These are phyloP conservation scores for Capsicum rhomboideum DNA, from an alignment of 257 asterid species.

Conservation along the genomic window DNA sequence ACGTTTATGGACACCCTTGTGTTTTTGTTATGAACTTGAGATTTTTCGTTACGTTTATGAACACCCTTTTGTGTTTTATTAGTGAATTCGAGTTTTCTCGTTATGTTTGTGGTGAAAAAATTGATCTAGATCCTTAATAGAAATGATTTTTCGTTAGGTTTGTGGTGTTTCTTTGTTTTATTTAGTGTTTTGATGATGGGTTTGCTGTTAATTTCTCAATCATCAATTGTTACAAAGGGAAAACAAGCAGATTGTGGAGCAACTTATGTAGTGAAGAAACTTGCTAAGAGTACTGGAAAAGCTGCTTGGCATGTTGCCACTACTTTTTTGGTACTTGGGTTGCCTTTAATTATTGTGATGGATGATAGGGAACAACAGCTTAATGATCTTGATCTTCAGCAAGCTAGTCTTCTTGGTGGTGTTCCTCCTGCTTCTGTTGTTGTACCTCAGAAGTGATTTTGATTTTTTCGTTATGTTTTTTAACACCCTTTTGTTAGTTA, in stretches of 20 bases:
- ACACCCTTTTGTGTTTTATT: no score
- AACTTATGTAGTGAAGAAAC: slow-evolving; percentile 45
- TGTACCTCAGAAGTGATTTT: neutral
- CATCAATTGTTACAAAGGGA: slow-evolving; percentile 29
- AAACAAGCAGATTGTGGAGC: slow-evolving; percentile 37
- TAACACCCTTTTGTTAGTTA: neutral
- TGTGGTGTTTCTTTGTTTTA: neutral
- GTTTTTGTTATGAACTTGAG: no score
- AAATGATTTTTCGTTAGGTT: neutral
- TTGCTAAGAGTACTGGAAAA: slow-evolving; percentile 28
- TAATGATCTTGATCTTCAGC: slow-evolving; percentile 32
- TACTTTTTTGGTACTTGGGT: neutral
- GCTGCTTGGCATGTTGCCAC: neutral
- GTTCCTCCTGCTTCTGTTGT: neutral
- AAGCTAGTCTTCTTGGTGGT: neutral
- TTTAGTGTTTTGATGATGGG: neutral
- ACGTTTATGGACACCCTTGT: no score
- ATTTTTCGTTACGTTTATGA: no score
- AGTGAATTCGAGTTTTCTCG: no score
- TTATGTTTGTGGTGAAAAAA: no score
- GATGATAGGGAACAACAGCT: slow-evolving; percentile 2
- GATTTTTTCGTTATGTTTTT: neutral
- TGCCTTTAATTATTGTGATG: neutral
- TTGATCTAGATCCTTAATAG: no score
- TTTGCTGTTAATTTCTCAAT: slow-evolving; percentile 5